A percentile compares a stretch with the other conserved stretches of the same genome.
These are phyloP conservation scores for Clonostachys solani DNA, from an alignment of 2,329 filamentous ascomycete species.

Conservation along the genomic window DNA sequence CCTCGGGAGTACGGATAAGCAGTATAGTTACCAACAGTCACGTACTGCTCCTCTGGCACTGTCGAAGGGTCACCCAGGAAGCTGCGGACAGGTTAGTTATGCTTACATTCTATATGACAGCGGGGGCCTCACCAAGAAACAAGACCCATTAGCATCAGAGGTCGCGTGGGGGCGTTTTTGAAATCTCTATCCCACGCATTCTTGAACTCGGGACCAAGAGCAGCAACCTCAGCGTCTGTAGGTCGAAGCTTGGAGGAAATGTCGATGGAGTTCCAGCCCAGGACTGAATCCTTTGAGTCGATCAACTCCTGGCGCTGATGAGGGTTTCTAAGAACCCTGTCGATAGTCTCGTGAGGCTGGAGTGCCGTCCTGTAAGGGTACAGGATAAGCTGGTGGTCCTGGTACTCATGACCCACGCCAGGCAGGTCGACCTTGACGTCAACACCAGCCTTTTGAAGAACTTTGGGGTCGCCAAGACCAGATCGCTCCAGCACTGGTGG, in stretches of 20 bases:
- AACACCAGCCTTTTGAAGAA: constrained; percentile 43
- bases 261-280: constrained; percentile 54
- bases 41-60: constrained; percentile 38
- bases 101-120: constrained; percentile 40
- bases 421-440: constrained; percentile 39
- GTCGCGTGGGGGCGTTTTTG: constrained; percentile 31
- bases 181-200: constrained; percentile 53
- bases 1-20: constrained; percentile 59
- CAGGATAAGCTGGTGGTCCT: constrained; percentile 50
- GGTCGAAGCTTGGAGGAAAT: constrained; percentile 52
- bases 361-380: constrained; percentile 40
- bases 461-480: constrained; percentile 4
- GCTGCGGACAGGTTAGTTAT: constrained; percentile 17
- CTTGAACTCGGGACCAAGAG: constrained; percentile 48
- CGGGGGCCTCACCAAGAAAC: constrained; percentile 27
- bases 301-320: constrained; percentile 30
- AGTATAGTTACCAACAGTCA: constrained; percentile 46
- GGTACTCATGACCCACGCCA: constrained; percentile 48
- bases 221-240: constrained; percentile 42
- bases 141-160: constrained; percentile 37
- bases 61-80: constrained; percentile 35
- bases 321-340: constrained; percentile 35
- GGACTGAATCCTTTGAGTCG: constrained; percentile 38
- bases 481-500: constrained; percentile 41
- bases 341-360: constrained; percentile 30